Conservation (phyloP, 2,329 filamentous ascomycete species). For the Lachnellula occidentalis region DNA sequence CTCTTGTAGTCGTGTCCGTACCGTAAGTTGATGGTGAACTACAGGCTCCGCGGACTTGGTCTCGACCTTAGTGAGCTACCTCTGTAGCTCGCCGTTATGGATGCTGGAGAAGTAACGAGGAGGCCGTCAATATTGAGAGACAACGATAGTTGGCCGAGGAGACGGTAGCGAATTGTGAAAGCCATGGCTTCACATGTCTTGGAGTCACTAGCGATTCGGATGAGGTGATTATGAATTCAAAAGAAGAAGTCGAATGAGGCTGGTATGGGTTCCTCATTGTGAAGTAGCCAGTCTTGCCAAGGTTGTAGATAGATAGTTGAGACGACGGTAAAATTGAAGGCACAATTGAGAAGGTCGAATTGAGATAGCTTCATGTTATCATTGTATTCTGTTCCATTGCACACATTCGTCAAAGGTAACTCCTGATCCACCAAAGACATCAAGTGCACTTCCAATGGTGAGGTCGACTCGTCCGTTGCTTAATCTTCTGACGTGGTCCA, state of each 20-base stretch:
- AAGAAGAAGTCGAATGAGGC: neutral
- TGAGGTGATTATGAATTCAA: neutral
- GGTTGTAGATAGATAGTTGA: neutral
- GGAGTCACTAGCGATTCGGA: neutral
- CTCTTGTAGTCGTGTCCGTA: too few relatives aligned
- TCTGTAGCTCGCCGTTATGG: too few relatives aligned
- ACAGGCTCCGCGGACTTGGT: too few relatives aligned
- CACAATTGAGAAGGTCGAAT: neutral
- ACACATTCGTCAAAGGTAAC: constrained; percentile 88
- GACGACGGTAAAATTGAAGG: neutral
- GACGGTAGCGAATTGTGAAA: neutral
- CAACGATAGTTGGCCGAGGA: neutral
- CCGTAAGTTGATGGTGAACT: too few relatives aligned
- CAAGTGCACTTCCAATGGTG: constrained; percentile 92
- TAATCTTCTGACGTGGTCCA: constrained; percentile 73
- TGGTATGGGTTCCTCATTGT: too few relatives aligned
- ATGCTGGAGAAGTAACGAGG: too few relatives aligned
- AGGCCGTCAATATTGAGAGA: neutral
- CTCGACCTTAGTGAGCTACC: too few relatives aligned
- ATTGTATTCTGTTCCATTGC: constrained; percentile 66
- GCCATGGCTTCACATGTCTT: neutral
- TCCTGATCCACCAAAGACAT: constrained; percentile 87
- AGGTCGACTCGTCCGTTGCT: constrained; percentile 82
- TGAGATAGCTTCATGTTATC: neutral
- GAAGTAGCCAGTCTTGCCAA: neutral